Base-by-base conservation (phyloP, 2,329 filamentous ascomycete genomes). In the Aspergillus arachidicola region DNA sequence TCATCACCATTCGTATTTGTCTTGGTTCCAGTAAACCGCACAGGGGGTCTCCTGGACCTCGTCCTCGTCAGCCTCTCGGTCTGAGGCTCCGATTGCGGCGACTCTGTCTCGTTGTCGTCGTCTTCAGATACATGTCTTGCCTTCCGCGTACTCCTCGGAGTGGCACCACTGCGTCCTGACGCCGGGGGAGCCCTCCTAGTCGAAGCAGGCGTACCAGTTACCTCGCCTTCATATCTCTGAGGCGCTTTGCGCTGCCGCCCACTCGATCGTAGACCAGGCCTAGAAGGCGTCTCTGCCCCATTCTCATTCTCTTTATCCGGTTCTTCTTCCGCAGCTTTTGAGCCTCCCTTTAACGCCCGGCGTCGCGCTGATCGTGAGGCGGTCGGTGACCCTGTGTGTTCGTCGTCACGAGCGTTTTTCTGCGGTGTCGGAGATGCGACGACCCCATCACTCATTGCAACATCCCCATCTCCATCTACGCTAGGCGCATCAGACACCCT, bases 231-330 rank as follows among this genome's bases (percentile, higher is more conserved):
- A 10, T 69, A 76, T 59, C 73, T 69, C 63, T 73, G 69, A 7
- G 76, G 74, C 6, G 72, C 65, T 67, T 74, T 78, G 19, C 76
- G 72, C 56, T 75, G 75, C 28, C 77, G 71, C 38, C 71, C 74
- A 62, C 76, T 79, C 21, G 75, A 70, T 19, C 76, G 71, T 53
- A 72, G 59, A 7, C 73, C 72, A n/a, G 60, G 59, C 26, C 69
- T 70, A 0, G 71, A 66, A 7, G 74, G 69, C 0, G 73, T 72
- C 30, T 69, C 68, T n/a, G 57, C 50, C 9, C 10, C 63, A 23
- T 68, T 58, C 19, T 67, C 61, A 2, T 62, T 54, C 6, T 28
- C 45, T 26, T 66, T 62, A 3, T 60, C 57, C 12, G 64, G 57
- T 12, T 64, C 46, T 3, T 61, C 67, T 41, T 62, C 53, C 2